Evolutionary conservation across 352 stramenopile species (phyloP).

Genomic region (Phytophthora kernoviae): DNA sequence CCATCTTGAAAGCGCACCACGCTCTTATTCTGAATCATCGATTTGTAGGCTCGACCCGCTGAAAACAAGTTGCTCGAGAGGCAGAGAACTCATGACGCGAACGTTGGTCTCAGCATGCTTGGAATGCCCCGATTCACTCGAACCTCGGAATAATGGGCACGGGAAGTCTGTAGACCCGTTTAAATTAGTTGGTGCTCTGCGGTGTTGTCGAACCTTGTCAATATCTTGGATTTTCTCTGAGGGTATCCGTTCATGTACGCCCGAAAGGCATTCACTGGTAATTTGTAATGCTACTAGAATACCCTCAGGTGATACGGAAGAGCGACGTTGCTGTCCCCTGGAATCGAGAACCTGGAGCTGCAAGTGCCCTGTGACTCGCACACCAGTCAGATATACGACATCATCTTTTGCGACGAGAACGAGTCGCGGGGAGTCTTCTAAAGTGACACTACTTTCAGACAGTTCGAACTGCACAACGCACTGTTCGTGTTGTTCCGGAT

Average conservation of each 20-base stretch:
- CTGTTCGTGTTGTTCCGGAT: constrained; percentile 48
- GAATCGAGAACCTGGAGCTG: constrained; percentile 29
- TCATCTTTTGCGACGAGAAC: constrained; percentile 18
- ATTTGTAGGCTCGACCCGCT: constrained; percentile 37
- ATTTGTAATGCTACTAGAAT: constrained; percentile 40
- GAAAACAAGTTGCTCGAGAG: constrained; percentile 35
- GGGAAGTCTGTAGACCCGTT: constrained; percentile 14
- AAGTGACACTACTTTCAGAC: constrained; percentile 44
- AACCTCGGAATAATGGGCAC: constrained; percentile 31
- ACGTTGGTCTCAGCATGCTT: constrained; percentile 17
- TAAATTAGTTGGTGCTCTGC: background rate
- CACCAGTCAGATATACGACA: constrained; percentile 33
- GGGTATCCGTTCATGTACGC: background rate
- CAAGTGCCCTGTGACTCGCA: constrained; percentile 35
- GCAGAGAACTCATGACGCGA: constrained; percentile 28
- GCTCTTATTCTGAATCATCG: constrained; percentile 1
- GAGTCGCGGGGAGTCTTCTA: constrained; percentile 37
- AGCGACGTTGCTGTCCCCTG: constrained; percentile 8
- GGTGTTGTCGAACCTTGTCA: constrained; percentile 3
- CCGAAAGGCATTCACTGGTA: constrained; percentile 31
- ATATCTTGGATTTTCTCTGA: background rate
- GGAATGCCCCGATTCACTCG: background rate
- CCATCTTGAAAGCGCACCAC: too few species aligned
- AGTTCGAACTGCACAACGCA: constrained; percentile 39
- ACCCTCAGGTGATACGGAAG: constrained; percentile 20